A percentile compares a stretch with the other conserved stretches of the same genome.
Conservation (phyloP, 202 grass and related monocot species). For the Bolboschoenoplectus hybrid region DNA sequence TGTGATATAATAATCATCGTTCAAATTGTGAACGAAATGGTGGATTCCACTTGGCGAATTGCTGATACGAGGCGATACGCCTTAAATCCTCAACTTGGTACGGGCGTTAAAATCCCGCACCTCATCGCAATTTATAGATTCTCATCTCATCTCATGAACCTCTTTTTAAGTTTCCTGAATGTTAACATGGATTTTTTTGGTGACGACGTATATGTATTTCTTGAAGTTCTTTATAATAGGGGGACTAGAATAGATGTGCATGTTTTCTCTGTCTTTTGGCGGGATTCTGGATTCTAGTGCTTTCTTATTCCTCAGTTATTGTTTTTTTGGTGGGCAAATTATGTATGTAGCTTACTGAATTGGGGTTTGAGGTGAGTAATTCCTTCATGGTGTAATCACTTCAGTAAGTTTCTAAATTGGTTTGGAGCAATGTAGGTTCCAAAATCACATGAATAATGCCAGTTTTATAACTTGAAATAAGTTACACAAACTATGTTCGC, state of each 20-base stretch:
- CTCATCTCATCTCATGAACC: background rate
- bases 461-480: background rate
- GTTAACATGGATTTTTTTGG: background rate
- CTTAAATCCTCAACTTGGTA: conserved; percentile 23
- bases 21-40: conserved; percentile 14
- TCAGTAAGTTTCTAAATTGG: background rate
- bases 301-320: background rate
- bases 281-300: background rate
- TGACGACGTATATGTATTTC: background rate
- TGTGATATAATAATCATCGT: background rate
- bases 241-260: background rate
- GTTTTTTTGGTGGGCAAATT: background rate
- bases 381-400: background rate
- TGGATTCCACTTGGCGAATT: conserved; percentile 17
- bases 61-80: conserved; percentile 30
- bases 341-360: background rate
- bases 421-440: conserved; percentile 16
- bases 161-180: background rate
- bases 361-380: background rate
- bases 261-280: background rate
- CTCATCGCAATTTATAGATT: background rate
- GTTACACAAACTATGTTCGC: background rate
- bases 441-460: background rate
- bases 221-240: background rate
- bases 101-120: background rate